phyloP scores from a whole-genome alignment of 2,329 filamentous ascomycete species.

The Sporothrix pseudoabietina region DNA sequence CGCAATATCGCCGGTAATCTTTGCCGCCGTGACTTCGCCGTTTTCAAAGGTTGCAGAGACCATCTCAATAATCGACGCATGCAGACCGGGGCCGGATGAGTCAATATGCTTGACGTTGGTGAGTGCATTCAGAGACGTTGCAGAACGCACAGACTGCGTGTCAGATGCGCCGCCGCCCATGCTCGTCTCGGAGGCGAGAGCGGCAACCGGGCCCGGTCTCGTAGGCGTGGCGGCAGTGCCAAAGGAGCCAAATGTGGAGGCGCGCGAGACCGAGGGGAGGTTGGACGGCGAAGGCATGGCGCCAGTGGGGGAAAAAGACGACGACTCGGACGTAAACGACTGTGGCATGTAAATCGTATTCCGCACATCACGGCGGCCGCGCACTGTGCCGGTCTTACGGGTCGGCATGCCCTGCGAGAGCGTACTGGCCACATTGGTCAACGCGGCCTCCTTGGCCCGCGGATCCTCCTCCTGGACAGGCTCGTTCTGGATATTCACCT shows the following conservation, averaged over 20 bases:
- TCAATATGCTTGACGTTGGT: conserved; percentile 79
- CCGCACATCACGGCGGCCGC: conserved; percentile 86
- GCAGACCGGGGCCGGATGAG: conserved; percentile 75
- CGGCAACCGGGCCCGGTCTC: conserved; percentile 53
- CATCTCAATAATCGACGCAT: conserved; percentile 86
- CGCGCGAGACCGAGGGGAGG: conserved; percentile 35
- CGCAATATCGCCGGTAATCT: conserved; percentile 85
- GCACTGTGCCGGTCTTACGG: conserved; percentile 72
- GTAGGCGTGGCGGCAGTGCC: conserved; percentile 36
- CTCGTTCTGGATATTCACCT: conserved; percentile 76
- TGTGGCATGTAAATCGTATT: conserved; percentile 82
- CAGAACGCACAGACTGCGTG: conserved; percentile 87
- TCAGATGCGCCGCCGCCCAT: conserved; percentile 65
- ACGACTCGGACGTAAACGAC: conserved; percentile 42
- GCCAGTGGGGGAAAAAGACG: conserved; percentile 15
- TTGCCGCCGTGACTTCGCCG: conserved; percentile 68
- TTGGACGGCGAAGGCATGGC: not conserved
- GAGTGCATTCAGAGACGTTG: conserved; percentile 72
- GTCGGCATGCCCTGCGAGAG: conserved; percentile 67
- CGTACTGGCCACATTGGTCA: conserved; percentile 74
- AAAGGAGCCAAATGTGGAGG: conserved; percentile 39
- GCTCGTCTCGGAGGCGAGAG: conserved; percentile 65
- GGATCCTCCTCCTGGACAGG: conserved; percentile 78
- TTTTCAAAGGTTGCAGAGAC: conserved; percentile 83
- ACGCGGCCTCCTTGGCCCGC: conserved; percentile 69